A percentile compares a stretch with the other conserved stretches of the same genome.
phyloP scores from a whole-genome alignment of 306 rosid species.

The Luffa aegyptiaca region DNA sequence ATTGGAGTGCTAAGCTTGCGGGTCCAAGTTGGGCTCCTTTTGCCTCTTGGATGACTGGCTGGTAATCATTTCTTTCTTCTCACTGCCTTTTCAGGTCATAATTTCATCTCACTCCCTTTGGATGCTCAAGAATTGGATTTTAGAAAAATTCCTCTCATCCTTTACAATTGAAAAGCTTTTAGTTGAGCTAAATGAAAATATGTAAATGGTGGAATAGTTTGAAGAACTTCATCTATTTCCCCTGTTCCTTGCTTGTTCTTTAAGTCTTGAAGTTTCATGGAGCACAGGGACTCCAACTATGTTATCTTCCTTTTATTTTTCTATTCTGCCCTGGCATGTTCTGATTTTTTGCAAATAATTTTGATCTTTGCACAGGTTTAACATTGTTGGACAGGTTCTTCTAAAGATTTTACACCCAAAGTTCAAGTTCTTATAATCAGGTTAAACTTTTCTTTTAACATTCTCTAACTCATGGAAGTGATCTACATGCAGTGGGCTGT shows the following conservation, averaged over 20 bases:
- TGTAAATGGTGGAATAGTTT: neutral
- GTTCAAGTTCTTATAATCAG: conserved; percentile 11
- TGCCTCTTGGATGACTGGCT: conserved; percentile 98
- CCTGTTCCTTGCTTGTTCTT: neutral
- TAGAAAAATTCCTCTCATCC: neutral
- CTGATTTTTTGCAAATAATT: conserved; percentile 23
- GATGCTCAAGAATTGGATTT: neutral
- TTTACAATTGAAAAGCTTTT: neutral
- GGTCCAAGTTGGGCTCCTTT: conserved; percentile 89
- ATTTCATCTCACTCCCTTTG: neutral
- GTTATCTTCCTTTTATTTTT: neutral
- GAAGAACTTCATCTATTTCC: neutral
- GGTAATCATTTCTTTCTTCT: conserved; percentile 31
- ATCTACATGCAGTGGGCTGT: conserved; percentile 86
- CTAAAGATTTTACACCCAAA: neutral
- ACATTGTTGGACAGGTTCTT: conserved; percentile 96
- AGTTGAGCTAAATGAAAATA: neutral
- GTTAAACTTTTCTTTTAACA: neutral
- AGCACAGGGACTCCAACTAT: neutral
- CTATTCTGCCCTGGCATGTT: neutral
- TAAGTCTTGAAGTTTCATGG: neutral
- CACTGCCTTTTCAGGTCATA: neutral
- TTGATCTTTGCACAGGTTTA: conserved; percentile 65
- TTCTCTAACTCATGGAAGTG: conserved; percentile 15
- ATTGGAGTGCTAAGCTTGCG: conserved; percentile 98